phyloP scores from a whole-genome alignment of 2,329 filamentous ascomycete species.

The Tolypocladium sp. region DNA sequence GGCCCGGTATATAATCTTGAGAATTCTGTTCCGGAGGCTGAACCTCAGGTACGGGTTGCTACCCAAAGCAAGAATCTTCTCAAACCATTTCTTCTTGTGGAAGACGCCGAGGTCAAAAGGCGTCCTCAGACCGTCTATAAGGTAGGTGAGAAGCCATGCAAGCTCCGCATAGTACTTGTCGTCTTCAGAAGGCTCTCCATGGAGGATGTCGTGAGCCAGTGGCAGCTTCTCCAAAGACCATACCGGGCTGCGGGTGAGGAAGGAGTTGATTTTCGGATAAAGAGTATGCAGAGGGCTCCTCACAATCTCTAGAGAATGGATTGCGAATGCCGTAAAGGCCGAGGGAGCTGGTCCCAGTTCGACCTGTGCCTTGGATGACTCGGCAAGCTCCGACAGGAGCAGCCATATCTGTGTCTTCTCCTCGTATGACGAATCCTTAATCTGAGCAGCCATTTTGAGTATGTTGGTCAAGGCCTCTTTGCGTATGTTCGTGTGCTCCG shows the following conservation, averaged over 20 bases:
- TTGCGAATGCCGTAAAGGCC: conserved; percentile 66
- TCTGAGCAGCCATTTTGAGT: conserved; percentile 52
- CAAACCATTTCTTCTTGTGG: conserved; percentile 58
- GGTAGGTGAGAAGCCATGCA: conserved; percentile 63
- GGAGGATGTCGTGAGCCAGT: conserved; percentile 53
- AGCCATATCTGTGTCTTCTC: conserved; percentile 74
- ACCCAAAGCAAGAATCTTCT: conserved; percentile 63
- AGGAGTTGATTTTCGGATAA: conserved; percentile 79
- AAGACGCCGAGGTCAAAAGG: conserved; percentile 50
- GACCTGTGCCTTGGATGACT: conserved; percentile 55
- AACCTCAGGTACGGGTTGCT: conserved; percentile 54
- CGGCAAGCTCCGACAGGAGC: conserved; percentile 68
- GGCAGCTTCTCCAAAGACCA: conserved; percentile 71
- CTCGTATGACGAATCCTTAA: conserved; percentile 60
- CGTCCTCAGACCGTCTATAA: conserved; percentile 58
- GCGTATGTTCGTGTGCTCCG: conserved; percentile 64
- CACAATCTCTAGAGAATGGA: conserved; percentile 59
- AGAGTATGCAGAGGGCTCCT: conserved; percentile 70
- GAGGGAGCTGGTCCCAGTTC: conserved; percentile 56
- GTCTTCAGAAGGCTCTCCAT: conserved; percentile 60
- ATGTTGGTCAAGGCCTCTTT: conserved; percentile 67
- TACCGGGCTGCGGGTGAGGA: conserved; percentile 65
- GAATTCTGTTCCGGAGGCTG: conserved; percentile 48
- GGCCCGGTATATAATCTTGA: conserved; percentile 57
- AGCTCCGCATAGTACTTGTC: conserved; percentile 65